Percentiles rank a stretch among this genome's conserved stretches.
These are phyloP conservation scores for Penicillium sp. DNA, from an alignment of 2,329 filamentous ascomycete species.

Conservation along the genomic window DNA sequence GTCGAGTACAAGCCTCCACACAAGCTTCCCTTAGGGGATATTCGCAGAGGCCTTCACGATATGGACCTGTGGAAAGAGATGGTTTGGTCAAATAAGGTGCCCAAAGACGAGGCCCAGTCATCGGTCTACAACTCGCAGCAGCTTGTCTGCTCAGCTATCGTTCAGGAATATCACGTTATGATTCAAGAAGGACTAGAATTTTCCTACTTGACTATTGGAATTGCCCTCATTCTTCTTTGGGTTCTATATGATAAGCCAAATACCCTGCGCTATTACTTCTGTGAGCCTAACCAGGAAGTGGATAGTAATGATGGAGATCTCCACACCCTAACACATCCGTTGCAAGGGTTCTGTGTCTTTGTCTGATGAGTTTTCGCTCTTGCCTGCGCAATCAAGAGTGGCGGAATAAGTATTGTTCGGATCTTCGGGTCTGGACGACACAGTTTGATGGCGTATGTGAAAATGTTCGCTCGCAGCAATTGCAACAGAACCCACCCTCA, in stretches of 20 bases:
- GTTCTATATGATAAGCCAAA: not conserved
- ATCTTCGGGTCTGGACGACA: constrained; percentile 2
- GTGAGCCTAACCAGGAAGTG: not conserved
- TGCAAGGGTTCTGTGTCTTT: constrained; percentile 2
- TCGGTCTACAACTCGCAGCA: not conserved
- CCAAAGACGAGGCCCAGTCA: not conserved
- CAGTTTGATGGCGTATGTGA: not conserved
- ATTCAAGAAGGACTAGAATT: not conserved
- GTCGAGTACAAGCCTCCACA: not conserved
- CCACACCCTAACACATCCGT: not conserved
- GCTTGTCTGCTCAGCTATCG: not conserved
- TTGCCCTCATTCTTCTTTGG: not conserved
- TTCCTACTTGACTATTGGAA: not conserved
- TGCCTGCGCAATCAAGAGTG: constrained; percentile 1
- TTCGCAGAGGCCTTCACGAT: not conserved
- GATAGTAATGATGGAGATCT: not conserved
- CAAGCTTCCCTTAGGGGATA: not conserved
- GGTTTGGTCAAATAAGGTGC: not conserved
- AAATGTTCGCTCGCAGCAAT: constrained; percentile 1
- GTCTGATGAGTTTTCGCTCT: constrained; percentile 4
- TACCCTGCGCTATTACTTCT: not conserved
- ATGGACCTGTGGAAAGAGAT: not conserved
- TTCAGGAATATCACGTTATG: not conserved
- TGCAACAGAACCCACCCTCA: constrained; percentile 1
- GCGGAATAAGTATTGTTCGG: constrained; percentile 3